Evolutionary conservation across 2,329 filamentous ascomycete genomes (phyloP).

Genomic region (Paraphoma sp.): DNA sequence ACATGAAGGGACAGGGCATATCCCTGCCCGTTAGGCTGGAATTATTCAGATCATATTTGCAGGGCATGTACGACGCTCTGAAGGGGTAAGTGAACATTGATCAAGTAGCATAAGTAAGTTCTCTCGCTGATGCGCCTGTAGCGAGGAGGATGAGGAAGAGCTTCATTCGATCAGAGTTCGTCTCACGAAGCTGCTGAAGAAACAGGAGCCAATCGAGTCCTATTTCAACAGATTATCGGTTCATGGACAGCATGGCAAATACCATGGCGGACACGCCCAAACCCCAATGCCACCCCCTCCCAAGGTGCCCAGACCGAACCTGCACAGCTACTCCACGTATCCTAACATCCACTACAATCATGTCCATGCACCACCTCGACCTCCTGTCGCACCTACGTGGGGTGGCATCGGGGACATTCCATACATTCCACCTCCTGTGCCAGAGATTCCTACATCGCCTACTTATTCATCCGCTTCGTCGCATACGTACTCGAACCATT

Average conservation of each 20-base stretch:
- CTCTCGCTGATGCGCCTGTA: conserved; percentile 22
- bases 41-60: conserved; percentile 58
- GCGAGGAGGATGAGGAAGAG: conserved; percentile 38
- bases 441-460: conserved; percentile 50
- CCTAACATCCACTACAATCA: conserved; percentile 23
- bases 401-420: conserved; percentile 38
- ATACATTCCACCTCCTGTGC: conserved; percentile 43
- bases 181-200: conserved; percentile 42
- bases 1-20: conserved; percentile 56
- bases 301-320: conserved; percentile 32
- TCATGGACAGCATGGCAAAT: conserved; percentile 18
- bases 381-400: conserved; percentile 24
- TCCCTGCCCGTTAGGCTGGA: conserved; percentile 56
- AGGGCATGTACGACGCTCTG: conserved; percentile 51
- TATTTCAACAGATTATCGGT: conserved; percentile 41
- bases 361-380: conserved; percentile 12
- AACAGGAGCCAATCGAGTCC: conserved; percentile 43
- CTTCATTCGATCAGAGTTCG: conserved; percentile 33
- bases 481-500: conserved; percentile 47
- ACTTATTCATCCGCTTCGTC: conserved; percentile 53
- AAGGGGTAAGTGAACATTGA: conserved; percentile 51
- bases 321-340: conserved; percentile 36
- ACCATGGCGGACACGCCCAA: conserved; percentile 20
- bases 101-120: too few relatives aligned
- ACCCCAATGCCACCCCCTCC: conserved; percentile 40